These are phyloP conservation scores for Boletus sensibilis DNA, from an alignment of 768 basidiomycete species.

Conservation along the genomic window DNA sequence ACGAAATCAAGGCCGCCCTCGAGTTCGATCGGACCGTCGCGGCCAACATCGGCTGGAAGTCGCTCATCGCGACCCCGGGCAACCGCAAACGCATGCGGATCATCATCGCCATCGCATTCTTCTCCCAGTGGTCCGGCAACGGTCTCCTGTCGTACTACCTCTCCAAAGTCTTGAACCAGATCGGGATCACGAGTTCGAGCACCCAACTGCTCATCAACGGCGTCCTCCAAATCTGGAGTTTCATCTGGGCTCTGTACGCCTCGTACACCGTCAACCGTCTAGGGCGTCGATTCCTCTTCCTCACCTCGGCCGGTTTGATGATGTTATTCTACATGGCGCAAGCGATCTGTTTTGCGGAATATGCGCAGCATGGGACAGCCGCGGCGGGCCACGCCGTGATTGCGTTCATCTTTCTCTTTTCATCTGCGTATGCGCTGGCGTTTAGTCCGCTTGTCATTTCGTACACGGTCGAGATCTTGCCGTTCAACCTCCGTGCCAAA, in stretches of 20 bases:
- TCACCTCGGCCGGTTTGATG: constrained; percentile 59
- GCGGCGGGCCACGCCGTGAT: constrained; percentile 50
- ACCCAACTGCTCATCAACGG: constrained; percentile 66
- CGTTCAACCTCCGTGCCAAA: constrained; percentile 75
- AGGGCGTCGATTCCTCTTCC: constrained; percentile 66
- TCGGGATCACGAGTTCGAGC: constrained; percentile 53
- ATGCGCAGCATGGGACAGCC: constrained; percentile 40
- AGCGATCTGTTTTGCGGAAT: constrained; percentile 63
- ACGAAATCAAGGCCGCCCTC: constrained; percentile 81
- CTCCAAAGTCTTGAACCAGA: constrained; percentile 60
- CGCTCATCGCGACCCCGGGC: constrained; percentile 63
- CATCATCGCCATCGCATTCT: constrained; percentile 64
- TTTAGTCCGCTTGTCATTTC: constrained; percentile 70
- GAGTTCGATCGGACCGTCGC: constrained; percentile 62
- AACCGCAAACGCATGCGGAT: constrained; percentile 69
- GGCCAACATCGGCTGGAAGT: constrained; percentile 63
- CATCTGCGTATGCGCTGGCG: constrained; percentile 59
- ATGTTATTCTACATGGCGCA: constrained; percentile 63
- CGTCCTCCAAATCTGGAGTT: constrained; percentile 48
- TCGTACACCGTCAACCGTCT: constrained; percentile 49
- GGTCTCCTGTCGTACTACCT: constrained; percentile 76
- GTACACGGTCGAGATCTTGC: constrained; percentile 76
- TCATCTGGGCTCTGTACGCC: constrained; percentile 14
- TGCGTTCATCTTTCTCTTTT: constrained; percentile 59
- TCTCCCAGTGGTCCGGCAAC: constrained; percentile 78